Evolutionary conservation across 768 basidiomycete genomes (phyloP).

Genomic region (Boletus fagicola): DNA sequence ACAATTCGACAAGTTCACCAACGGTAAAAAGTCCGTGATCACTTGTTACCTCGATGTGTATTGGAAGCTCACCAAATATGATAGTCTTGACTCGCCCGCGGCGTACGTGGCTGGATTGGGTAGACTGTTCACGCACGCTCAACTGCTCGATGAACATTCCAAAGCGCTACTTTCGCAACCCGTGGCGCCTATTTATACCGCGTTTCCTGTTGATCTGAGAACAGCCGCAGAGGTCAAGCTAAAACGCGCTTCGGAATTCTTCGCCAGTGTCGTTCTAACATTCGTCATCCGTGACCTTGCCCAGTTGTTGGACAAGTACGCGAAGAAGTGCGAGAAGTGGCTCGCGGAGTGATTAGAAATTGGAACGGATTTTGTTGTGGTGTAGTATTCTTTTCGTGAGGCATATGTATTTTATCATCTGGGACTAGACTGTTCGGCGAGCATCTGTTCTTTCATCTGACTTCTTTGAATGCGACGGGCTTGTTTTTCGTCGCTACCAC

Average conservation of each 20-base stretch:
- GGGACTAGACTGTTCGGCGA: constrained; percentile 34
- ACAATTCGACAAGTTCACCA: constrained; percentile 80
- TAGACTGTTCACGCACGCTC: constrained; percentile 68
- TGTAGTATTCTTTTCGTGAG: constrained; percentile 28
- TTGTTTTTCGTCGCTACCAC: constrained; percentile 10
- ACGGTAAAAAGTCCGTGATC: constrained; percentile 76
- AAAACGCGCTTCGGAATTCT: constrained; percentile 86
- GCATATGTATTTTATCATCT: constrained; percentile 36
- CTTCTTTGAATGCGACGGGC: constrained; percentile 12
- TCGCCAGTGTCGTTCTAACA: constrained; percentile 81
- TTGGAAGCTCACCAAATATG: constrained; percentile 14
- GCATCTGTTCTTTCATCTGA: constrained; percentile 32
- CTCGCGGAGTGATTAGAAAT: constrained; percentile 62
- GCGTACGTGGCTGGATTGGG: constrained; percentile 76
- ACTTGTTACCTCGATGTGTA: constrained; percentile 5
- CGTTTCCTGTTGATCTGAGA: constrained; percentile 65
- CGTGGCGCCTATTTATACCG: constrained; percentile 67
- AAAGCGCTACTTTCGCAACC: constrained; percentile 67
- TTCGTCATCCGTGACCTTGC: constrained; percentile 89
- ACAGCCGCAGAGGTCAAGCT: constrained; percentile 68
- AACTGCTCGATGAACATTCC: constrained; percentile 86
- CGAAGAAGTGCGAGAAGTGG: constrained; percentile 93
- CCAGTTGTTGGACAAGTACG: constrained; percentile 86
- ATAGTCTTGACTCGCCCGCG: constrained; percentile 84
- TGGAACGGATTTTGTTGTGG: constrained; percentile 22